A percentile compares a stretch with the other conserved stretches of the same genome.
phyloP scores from a whole-genome alignment of 1,139 yeast genomes.

The Sugiyamaella pinicola region DNA sequence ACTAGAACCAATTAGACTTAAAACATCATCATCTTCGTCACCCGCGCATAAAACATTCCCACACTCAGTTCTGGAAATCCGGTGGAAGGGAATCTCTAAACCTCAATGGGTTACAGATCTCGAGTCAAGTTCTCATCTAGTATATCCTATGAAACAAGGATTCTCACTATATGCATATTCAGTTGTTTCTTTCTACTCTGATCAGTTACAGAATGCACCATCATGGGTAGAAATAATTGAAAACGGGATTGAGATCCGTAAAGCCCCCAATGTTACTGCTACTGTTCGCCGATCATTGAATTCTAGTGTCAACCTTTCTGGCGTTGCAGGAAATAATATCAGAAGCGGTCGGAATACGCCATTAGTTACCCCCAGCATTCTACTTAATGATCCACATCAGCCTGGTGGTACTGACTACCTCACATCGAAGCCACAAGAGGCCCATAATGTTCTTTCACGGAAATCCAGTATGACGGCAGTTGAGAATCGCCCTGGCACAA shows the following conservation, averaged over 20 bases:
- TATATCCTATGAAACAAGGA: slow-evolving; percentile 39
- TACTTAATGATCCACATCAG: slow-evolving; percentile 25
- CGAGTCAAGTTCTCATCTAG: slow-evolving; percentile 42
- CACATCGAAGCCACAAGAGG: background rate
- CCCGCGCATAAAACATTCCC: slow-evolving; percentile 44
- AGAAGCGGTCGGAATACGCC: slow-evolving; percentile 10
- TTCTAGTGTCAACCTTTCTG: slow-evolving; percentile 9
- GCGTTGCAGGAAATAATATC: slow-evolving; percentile 3
- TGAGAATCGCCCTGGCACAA: background rate
- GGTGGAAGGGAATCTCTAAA: slow-evolving; percentile 47
- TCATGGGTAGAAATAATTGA: slow-evolving; percentile 42
- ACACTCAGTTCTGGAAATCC: slow-evolving; percentile 50
- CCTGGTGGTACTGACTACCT: slow-evolving; percentile 9
- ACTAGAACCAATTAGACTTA: slow-evolving; percentile 43
- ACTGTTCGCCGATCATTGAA: slow-evolving; percentile 10
- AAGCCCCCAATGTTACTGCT: slow-evolving; percentile 31
- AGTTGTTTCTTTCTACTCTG: slow-evolving; percentile 37
- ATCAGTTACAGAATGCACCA: slow-evolving; percentile 38
- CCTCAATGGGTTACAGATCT: slow-evolving; percentile 46
- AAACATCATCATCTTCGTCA: slow-evolving; percentile 16
- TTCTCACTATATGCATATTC: slow-evolving; percentile 44
- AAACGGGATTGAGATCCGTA: slow-evolving; percentile 41
- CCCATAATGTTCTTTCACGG: slow-evolving; percentile 1
- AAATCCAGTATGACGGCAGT: slow-evolving; percentile 10
- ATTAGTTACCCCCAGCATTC: slow-evolving; percentile 24